Base-by-base conservation (phyloP, 345 rosid genomes). In the Mercurialis annua region DNA sequence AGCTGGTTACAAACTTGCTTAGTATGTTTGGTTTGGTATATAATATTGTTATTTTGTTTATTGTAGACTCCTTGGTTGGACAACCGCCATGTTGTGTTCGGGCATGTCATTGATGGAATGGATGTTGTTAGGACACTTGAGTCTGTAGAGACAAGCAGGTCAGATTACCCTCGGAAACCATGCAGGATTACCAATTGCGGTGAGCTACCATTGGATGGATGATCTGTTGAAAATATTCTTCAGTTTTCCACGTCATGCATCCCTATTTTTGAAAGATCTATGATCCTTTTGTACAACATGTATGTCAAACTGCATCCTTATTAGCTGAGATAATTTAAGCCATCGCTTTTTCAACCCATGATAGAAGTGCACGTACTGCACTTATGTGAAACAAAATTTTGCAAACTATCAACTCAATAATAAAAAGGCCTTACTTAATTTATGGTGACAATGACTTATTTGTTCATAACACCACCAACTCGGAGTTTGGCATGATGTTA, bases 81-180 rank as follows among this genome's bases (percentile, higher is more conserved):
- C 79, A 78, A 85, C 67, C 87, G 92, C 50, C 97, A 93, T 62
- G 98, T 93, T 61, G 98, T 93, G 64, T 93, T 86, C 31, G 96
- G 97, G 66, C 78, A 87, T 53, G 88, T 93, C n/a, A 33, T 86
- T 50, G 92, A 89, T 30, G 97, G 97, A 71, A 82, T 85, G 79
- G 87, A 90, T 72, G 79, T 88, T 29, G 90, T 90, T 46, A 76
- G 75, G 50, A 80, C 78, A 50, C 91, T 93, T 33, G 98, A 93
- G 72, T 79, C 90, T 46, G 84, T 74, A 51, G 90, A 86, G 81
- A 90, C 97, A 38, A 85, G 89, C 62, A 85, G 97, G 27, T 51
- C 84, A 17, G 87, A 93, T 74, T 46, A 20, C 72, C 97, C 98
- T 8, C 68, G 79, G 71, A 62, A 57, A 72, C 85, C 83, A 33